phyloP scores from a whole-genome alignment of 2,329 filamentous ascomycete species.

The Fusarium pilosicola region DNA sequence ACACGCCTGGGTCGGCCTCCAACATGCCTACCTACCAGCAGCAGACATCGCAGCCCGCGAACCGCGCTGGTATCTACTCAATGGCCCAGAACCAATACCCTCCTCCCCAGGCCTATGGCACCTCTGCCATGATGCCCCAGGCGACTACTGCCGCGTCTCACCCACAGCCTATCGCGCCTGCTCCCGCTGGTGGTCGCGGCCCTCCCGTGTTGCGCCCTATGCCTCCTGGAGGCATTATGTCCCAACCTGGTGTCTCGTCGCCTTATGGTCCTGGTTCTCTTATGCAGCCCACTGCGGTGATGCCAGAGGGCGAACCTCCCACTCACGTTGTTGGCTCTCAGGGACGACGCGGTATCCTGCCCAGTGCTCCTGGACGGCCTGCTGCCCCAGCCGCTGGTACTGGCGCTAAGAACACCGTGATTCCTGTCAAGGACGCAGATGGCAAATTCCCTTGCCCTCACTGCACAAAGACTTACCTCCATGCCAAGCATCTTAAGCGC shows the following conservation, averaged over 20 bases:
- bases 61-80: conserved; percentile 61
- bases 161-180: conserved; percentile 80
- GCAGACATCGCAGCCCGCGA: conserved; percentile 59
- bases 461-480: conserved; percentile 97
- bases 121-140: conserved; percentile 72
- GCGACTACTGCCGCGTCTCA: conserved; percentile 73
- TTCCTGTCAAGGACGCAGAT: conserved; percentile 94
- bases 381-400: conserved; percentile 78
- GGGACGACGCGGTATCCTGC: conserved; percentile 88
- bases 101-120: conserved; percentile 64
- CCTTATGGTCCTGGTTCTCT: conserved; percentile 69
- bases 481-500: conserved; percentile 96
- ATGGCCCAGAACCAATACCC: conserved; percentile 68
- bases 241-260: conserved; percentile 65
- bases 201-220: conserved; percentile 75
- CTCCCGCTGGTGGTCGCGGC: conserved; percentile 66
- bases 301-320: conserved; percentile 71
- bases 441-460: conserved; percentile 98
- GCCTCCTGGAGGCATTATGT: conserved; percentile 73
- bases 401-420: conserved; percentile 80
- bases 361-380: conserved; percentile 87
- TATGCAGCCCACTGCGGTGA: conserved; percentile 66
- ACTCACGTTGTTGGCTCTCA: conserved; percentile 96
- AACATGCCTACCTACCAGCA: conserved; percentile 66
- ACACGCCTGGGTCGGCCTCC: conserved; percentile 66